These are phyloP conservation scores for Rhynchospora pubera DNA, from an alignment of 176 grass and related monocot species.

Conservation along the genomic window DNA sequence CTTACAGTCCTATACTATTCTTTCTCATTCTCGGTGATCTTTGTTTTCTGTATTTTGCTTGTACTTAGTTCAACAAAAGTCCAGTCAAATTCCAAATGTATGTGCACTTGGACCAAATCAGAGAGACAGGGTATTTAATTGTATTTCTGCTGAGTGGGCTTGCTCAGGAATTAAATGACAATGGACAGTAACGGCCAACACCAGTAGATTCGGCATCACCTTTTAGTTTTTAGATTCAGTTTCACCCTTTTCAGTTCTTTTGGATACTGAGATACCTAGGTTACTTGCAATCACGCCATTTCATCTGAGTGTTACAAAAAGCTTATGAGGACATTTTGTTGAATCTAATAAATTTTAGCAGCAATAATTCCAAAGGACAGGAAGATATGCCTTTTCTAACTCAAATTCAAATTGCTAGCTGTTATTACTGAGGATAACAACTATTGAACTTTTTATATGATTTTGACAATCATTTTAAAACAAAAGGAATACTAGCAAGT, in stretches of 20 bases:
- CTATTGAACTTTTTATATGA: neutral
- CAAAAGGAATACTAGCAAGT: neutral
- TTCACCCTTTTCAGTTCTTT: neutral
- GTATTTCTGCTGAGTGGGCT: neutral
- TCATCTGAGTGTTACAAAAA: neutral
- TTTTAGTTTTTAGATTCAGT: neutral
- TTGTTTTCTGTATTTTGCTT: neutral
- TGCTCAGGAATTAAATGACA: neutral
- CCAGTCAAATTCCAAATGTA: neutral
- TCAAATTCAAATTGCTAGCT: neutral
- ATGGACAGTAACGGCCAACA: neutral
- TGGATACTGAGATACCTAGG: neutral
- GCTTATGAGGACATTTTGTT: neutral
- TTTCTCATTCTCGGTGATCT: neutral
- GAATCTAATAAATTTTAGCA: neutral
- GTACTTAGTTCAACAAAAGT: neutral
- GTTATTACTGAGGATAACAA: neutral
- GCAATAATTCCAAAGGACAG: neutral
- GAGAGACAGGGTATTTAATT: neutral
- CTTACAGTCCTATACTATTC: neutral
- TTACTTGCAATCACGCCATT: neutral
- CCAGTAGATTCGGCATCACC: neutral
- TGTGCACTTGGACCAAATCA: neutral
- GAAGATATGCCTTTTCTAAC: neutral
- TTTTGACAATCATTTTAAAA: neutral